A percentile compares a stretch with the other conserved stretches of the same genome.
phyloP scores from a whole-genome alignment of 305 asterid species.

The Nicotiana rustica region DNA sequence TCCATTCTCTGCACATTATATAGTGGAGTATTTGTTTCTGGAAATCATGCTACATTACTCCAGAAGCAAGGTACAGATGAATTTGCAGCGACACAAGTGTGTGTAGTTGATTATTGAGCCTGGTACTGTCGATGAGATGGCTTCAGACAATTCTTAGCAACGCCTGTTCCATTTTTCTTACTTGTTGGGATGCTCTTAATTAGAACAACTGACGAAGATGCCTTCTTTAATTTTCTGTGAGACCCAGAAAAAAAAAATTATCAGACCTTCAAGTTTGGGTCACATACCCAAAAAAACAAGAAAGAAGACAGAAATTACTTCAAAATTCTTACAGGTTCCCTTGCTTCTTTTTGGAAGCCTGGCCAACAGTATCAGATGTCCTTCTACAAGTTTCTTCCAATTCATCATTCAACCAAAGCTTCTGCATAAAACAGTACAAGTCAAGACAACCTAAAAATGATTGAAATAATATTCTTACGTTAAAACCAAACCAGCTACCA shows the following conservation, averaged over 20 bases:
- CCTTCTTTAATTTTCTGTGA: slow-evolving; percentile 50
- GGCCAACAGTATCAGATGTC: slow-evolving; percentile 44
- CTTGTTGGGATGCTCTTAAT: slow-evolving; percentile 62
- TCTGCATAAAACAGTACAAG: slow-evolving; percentile 39
- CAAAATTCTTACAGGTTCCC: slow-evolving; percentile 52
- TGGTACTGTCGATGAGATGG: slow-evolving; percentile 39
- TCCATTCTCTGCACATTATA: background rate
- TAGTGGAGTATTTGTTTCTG: slow-evolving; percentile 21
- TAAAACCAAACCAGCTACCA: background rate
- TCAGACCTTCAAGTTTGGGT: slow-evolving; percentile 23
- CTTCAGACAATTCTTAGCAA: slow-evolving; percentile 50
- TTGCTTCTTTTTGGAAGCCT: slow-evolving; percentile 54
- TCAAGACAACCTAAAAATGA: slow-evolving; percentile 4
- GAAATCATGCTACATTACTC: slow-evolving; percentile 21
- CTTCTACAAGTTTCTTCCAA: slow-evolving; percentile 42
- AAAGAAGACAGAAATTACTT: slow-evolving; percentile 29
- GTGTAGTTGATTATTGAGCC: slow-evolving; percentile 17
- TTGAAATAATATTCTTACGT: background rate
- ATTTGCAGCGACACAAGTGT: background rate
- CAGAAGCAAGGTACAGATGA: slow-evolving; percentile 18
- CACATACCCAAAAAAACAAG: slow-evolving; percentile 15
- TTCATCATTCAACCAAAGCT: slow-evolving; percentile 40
- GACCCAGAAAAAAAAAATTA: slow-evolving; percentile 20
- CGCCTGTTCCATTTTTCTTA: slow-evolving; percentile 54
- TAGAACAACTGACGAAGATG: slow-evolving; percentile 64